A percentile compares a stretch with the other conserved stretches of the same genome.
Evolutionary conservation across 2,329 filamentous ascomycete species (phyloP).

Genomic region (Aspergillus melleus): DNA sequence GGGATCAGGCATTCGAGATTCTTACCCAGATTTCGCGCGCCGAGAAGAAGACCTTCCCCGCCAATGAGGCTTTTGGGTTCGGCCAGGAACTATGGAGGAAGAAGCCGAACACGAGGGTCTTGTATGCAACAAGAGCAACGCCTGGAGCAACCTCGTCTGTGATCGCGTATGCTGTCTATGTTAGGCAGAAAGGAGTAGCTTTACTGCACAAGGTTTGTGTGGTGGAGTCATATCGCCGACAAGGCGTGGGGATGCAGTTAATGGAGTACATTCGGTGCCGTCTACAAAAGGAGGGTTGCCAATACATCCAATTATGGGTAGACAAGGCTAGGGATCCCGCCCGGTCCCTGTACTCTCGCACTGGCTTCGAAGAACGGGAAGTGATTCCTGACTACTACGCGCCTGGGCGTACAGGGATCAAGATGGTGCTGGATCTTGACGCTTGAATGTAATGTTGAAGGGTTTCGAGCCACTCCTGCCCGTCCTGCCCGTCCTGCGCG

Average conservation of each 20-base stretch:
- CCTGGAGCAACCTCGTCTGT: conserved; percentile 24
- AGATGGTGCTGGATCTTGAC: conserved; percentile 41
- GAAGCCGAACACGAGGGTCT: conserved; percentile 50
- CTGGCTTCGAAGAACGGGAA: conserved; percentile 49
- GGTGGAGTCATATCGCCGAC: conserved; percentile 45
- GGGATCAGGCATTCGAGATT: conserved; percentile 36
- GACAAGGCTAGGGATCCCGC: conserved; percentile 49
- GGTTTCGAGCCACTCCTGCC: conserved; percentile 20
- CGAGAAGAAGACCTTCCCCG: conserved; percentile 53
- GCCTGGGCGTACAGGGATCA: conserved; percentile 48
- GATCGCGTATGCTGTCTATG: conserved; percentile 50
- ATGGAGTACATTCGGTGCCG: conserved; percentile 45
- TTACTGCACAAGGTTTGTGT: conserved; percentile 57
- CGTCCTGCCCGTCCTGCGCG: conserved; percentile 22
- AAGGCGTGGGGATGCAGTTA: conserved; percentile 49
- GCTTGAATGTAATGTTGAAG: conserved; percentile 20
- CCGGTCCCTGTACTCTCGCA: conserved; percentile 45
- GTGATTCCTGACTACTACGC: conserved; percentile 52
- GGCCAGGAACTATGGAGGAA: conserved; percentile 46
- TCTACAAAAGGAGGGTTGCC: conserved; percentile 49
- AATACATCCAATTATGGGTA: conserved; percentile 53
- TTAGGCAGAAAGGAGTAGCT: conserved; percentile 45
- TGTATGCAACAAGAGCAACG: conserved; percentile 32
- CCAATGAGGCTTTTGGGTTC: conserved; percentile 53
- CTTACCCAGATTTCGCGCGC: conserved; percentile 39